Conservation (phyloP, 1,139 yeast genomes). For the Lizanozyma gosingica region DNA sequence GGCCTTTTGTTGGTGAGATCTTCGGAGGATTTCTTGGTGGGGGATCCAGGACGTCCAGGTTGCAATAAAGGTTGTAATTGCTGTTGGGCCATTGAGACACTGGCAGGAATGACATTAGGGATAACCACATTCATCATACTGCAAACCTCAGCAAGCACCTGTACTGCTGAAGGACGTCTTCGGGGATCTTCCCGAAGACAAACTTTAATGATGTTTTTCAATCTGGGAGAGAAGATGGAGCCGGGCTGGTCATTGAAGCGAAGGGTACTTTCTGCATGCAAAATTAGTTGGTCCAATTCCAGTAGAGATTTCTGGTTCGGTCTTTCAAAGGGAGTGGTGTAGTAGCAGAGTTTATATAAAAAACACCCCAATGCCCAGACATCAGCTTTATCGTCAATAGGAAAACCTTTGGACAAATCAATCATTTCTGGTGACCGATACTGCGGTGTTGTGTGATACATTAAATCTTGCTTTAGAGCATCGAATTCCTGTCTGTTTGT, state of each 20-base stretch:
- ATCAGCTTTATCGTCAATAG: conserved; percentile 91
- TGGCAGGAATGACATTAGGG: conserved; percentile 42
- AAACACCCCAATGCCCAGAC: conserved; percentile 96
- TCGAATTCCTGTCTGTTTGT: conserved; percentile 56
- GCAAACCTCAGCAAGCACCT: conserved; percentile 63
- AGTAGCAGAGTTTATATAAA: conserved; percentile 83
- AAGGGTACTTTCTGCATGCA: conserved; percentile 25
- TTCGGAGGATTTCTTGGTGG: background rate
- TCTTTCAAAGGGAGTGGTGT: conserved; percentile 90
- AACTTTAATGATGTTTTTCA: conserved; percentile 52
- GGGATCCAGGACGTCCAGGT: conserved; percentile 1
- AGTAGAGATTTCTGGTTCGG: conserved; percentile 31
- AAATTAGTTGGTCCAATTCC: conserved; percentile 32
- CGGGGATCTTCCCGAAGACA: conserved; percentile 63
- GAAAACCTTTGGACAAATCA: conserved; percentile 72
- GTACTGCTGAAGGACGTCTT: conserved; percentile 63
- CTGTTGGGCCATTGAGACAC: conserved; percentile 14
- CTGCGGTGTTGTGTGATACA: conserved; percentile 95
- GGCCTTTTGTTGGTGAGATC: background rate
- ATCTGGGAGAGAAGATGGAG: conserved; percentile 28
- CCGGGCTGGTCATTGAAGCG: conserved; percentile 30
- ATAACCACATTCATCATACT: conserved; percentile 46
- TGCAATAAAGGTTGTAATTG: conserved; percentile 3
- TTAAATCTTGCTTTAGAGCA: conserved; percentile 68
- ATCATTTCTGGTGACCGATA: conserved; percentile 96